Percentiles rank a stretch among this genome's conserved stretches.
Evolutionary conservation across 257 asterid species (phyloP).

Genomic region (Nicotiana tomentosiformis): DNA sequence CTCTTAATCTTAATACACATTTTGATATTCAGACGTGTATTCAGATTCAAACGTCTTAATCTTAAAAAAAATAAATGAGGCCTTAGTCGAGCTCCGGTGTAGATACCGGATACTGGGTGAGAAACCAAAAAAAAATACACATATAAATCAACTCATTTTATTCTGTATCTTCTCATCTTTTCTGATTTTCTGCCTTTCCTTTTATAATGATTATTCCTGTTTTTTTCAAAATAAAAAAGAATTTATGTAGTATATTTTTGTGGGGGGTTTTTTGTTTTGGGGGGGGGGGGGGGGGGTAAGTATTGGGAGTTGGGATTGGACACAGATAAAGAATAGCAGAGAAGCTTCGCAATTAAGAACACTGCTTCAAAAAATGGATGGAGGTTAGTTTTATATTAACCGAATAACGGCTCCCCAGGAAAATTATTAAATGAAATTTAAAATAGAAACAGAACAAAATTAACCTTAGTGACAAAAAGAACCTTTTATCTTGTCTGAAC

Average conservation of each 20-base stretch:
- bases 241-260: no score
- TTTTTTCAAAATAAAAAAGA: no score
- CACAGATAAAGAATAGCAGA: background rate
- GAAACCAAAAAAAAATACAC: no score
- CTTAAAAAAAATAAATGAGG: no score
- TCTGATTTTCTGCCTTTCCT: no score
- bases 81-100: accelerated
- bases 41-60: no score
- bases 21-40: no score
- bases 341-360: background rate
- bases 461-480: conserved; percentile 11
- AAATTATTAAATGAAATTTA: conserved; percentile 10
- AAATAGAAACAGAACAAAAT: background rate
- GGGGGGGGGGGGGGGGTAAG: background rate
- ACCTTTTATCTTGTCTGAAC: conserved; percentile 7
- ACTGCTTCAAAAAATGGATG: background rate
- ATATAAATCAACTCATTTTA: no score
- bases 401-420: background rate
- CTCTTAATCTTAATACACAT: no score
- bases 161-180: no score
- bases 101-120: accelerated
- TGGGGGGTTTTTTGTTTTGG: background rate
- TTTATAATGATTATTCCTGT: no score
- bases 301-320: background rate
- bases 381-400: conserved; percentile 1